Evolutionary conservation across 257 asterid genomes (phyloP), one percentile per base, ranked within the genome.

Genomic region (Anisodus tanguticus): DNA sequence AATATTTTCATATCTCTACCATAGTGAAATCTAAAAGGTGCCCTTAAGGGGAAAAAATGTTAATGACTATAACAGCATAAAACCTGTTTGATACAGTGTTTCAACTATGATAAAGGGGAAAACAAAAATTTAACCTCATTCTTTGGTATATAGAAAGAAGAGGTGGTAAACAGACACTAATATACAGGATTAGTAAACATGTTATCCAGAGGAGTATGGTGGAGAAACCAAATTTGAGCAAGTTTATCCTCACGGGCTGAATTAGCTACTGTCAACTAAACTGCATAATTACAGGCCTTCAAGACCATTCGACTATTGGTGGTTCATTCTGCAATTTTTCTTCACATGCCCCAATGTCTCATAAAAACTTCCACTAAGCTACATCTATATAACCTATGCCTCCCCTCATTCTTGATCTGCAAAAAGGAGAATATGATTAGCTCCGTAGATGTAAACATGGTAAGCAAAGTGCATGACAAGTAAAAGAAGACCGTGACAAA

Each of bases 401-500:
- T 74, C 64, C 64, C 64, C 53, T 77, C 45, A 41, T 77, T 77
- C 62, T 53, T 77, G 64, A 77, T 77, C 82, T 77, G 82, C 82
- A 77, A 77, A 9, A 53, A 6, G 47, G 31, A 53, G 66, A 77
- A 53, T 31, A 26, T 77, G 16, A 77, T 77, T 53, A 77, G 82
- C 82, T 53, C 26, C 63, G 3, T 12, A 12, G 15, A 22, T 51
- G 81, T 12, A 76, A 26, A 51, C 81, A 26, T 76, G 22, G 59
- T 51, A 76, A 76, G 45, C 63, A 35, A 77, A 39, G 41, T 47
- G 57, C 80, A 47, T 19, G 43, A 19, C 80, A 10, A 41, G 74
- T 39, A 69, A 69, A 69, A 37, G 53, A 39, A 51, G 26, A 53
- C 49, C 82, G 3, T 77, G 64, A 26, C 64, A 77, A 53, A 77